A percentile compares a stretch with the other conserved stretches of the same genome.
These are phyloP conservation scores for Pichia rugopelliculosa DNA, from an alignment of 805 yeast genomes.

Conservation along the genomic window DNA sequence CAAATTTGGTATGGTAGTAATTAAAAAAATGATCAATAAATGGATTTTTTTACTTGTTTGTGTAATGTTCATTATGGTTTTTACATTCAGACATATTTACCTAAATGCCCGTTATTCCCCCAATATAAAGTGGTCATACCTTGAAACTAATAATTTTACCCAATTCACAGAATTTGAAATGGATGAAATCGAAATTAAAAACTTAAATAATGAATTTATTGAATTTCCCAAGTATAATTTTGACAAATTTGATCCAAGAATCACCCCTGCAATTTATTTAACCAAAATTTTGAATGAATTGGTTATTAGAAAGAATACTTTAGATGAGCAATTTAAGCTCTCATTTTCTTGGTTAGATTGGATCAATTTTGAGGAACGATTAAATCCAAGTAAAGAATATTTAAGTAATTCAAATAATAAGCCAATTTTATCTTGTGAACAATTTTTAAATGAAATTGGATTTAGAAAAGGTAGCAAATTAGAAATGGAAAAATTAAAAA, in stretches of 20 bases:
- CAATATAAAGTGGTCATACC: not conserved
- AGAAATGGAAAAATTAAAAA: not conserved
- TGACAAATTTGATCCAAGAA: slow-evolving; percentile 8
- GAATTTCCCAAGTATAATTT: not conserved
- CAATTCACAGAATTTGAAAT: not conserved
- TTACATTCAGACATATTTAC: not conserved
- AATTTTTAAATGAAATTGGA: slow-evolving; percentile 16
- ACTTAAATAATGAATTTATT: not conserved
- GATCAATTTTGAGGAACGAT: slow-evolving; percentile 21
- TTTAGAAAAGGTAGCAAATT: not conserved
- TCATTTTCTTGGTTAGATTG: slow-evolving; percentile 26
- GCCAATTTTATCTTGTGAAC: slow-evolving; percentile 12
- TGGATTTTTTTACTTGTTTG: not conserved
- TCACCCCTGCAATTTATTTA: slow-evolving; percentile 9
- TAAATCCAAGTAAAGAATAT: slow-evolving; percentile 17
- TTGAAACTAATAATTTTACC: not conserved
- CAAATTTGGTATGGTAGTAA: not conserved
- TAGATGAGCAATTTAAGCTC: slow-evolving; percentile 9
- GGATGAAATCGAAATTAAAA: not conserved
- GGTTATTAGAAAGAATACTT: not conserved
- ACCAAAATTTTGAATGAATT: slow-evolving; percentile 2
- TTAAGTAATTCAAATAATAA: not conserved
- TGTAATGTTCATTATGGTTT: not conserved
- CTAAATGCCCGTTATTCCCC: not conserved
- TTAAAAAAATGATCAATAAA: not conserved